Base-by-base conservation (phyloP, 1,284 basidiomycete genomes). In the Naganishia albida region DNA sequence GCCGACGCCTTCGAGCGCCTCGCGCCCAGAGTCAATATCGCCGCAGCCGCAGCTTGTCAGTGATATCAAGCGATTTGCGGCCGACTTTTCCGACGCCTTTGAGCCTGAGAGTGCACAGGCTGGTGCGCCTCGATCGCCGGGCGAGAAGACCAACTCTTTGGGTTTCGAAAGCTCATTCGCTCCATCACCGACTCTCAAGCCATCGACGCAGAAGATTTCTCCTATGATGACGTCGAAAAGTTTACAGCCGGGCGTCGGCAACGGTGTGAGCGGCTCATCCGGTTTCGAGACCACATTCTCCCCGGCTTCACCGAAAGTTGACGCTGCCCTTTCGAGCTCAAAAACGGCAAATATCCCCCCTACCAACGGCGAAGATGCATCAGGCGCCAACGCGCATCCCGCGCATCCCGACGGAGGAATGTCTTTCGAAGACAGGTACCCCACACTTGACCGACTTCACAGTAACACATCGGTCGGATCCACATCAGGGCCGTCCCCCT, bases 371-470 rank as follows among this genome's bases (percentile, higher is more conserved):
- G 42, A n/a, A 40, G 57, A n/a, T 42, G 20, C 38, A 28, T 16
- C 12, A 16, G 23, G 51, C 30, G n/a, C 53, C 26, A 25, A n/a
- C 42, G 18, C n/a, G 28, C n/a, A 62, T 12, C 66, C 74, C n/a
- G 66, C 71, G 1, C 63, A 68, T n/a, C 65, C 71, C 0, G 71
- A 73, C 1, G 71, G 70, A 4, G 70, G 76, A 15, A 26, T 68
- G 1, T 72, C 68, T 26, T 79, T 79, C 57, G 78, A 79, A 53
- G 70, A 73, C 25, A 69, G 77, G 16, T 79, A 74, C 67, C 78
- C 78, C 0, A 76, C 77, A 0, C 70, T 79, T 49, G 78, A 79
- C 50, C 67, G 67, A 2, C 62, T 79, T 2, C 30, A 60, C 38
- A 60, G 57, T 23, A 67, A 68, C 10, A 63, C 67, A 16, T 64